Evolutionary conservation across 257 asterid genomes (phyloP), one percentile per base, ranked within the genome.

Genomic region (Solanum medicagineum): DNA sequence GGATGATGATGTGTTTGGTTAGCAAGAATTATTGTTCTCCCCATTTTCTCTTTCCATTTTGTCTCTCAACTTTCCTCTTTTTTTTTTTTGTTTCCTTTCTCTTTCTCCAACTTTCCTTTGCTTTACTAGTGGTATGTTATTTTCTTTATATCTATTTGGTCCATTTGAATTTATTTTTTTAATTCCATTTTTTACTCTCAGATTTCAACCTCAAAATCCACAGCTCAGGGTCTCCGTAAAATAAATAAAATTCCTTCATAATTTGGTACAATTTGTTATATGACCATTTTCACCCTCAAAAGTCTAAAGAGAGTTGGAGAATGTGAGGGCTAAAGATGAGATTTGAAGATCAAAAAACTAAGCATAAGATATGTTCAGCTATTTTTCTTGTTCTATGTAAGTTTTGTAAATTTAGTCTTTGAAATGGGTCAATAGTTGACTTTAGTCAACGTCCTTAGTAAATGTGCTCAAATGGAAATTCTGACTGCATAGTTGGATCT

Each of bases 31-130:
- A 79, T 79, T 79, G 83, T 79, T 79, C 83, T 79, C 42, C 29
- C 83, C 65, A 79, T 77, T 77, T 77, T 53, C 83, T 77, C 83
- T 51, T 77, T 26, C 83, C 83, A 77, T 79, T 79, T 51, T 79
- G 83, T 79, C 83, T 79, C 83, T 3, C 10, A 26, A 77, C 81
- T 75, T 77, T 77, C 6, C 45, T 4, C 11, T 15, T 24, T 2
- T 49, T 24, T 2, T 49, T 0, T 8, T 69, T 8, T 0, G 32
- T 3, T 32, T 15, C 0, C 49, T 68, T 44, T 32, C 74, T 68
- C 53, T 70, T 22, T 71, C 80, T 40, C 80, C 55, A 44, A 73
- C 56, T 70, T 77, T 26, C 83, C 83, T 51, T 2, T 77, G 51
- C 83, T 51, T 51, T 26, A 3, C 65, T 59, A 20, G n/a, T 59